Base-by-base conservation (phyloP, 1,284 basidiomycete species). In the Irpex sp. region DNA sequence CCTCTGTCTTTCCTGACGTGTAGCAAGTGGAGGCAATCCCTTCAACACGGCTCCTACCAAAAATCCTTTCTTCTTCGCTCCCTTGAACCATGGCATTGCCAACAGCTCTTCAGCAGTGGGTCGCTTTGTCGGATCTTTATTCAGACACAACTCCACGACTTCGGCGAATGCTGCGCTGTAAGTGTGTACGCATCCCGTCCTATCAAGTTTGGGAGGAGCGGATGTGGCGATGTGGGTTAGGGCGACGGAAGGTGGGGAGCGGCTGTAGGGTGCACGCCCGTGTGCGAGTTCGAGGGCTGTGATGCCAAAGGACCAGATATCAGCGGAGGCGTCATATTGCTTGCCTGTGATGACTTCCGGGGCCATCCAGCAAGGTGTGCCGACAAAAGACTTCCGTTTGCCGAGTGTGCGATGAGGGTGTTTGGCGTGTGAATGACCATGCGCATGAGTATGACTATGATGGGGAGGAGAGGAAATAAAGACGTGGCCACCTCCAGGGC, bases 361-460 rank as follows among this genome's bases (percentile, higher is more conserved):
- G 0, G 94, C 93, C 94, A 96, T 96, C 92, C 93, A 96, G 72
- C 92, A 94, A 0, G 94, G 94, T 85, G 94, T 96, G 58, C 94
- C 94, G 17, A 96, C 94, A 72, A 96, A 96, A 7, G 89, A 92
- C 73, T 91, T 92, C 62, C 93, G 83, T 69, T 91, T 92, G 47
- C 85, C 86, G 17, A 86, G 78, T 60, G 72, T 78, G 26, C 68
- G 64, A 2, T 69, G 70, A 9, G 64, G 54, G 65, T 65, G 63
- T 57, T 57, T 9, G 62, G 60, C n/a, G 19, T 51, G 60, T 17
- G 37, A 59, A 26, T 60, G 61, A 51, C 62, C 64, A 52, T 65
- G 60, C 17, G 61, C 64, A 66, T 44, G 67, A 49, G 38, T 71
- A 64, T 21, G 66, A 40, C 47, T 51, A 61, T 66, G 66, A 37